A percentile compares a stretch with the other conserved stretches of the same genome.
Evolutionary conservation across 371 early-diverging fungal species (phyloP).

Genomic region (Lichtheimia hyalospora): DNA sequence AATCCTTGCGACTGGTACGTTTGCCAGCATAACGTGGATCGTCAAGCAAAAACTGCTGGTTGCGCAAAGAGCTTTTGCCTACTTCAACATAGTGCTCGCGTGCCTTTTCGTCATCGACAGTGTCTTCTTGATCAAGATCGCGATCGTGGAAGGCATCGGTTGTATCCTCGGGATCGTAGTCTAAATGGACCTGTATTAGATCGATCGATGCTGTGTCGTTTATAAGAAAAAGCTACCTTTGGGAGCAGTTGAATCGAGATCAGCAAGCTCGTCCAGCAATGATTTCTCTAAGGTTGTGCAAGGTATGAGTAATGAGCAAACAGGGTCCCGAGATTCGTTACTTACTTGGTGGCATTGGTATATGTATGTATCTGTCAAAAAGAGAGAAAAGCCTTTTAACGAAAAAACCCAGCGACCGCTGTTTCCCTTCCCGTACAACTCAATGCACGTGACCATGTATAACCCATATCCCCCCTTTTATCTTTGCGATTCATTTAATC

Average conservation of each 20-base stretch:
- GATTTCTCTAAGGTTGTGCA: slow-evolving; percentile 37
- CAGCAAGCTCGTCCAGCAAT: slow-evolving; percentile 68
- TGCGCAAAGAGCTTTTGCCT: slow-evolving; percentile 72
- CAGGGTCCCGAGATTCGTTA: too few relatives aligned
- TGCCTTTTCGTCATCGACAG: slow-evolving; percentile 51
- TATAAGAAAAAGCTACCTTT: slow-evolving; percentile 45
- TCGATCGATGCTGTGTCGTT: not conserved
- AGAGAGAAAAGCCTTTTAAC: too few relatives aligned
- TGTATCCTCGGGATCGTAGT: slow-evolving; percentile 68
- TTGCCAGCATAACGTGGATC: slow-evolving; percentile 82
- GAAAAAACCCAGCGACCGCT: too few relatives aligned
- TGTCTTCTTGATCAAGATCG: slow-evolving; percentile 46
- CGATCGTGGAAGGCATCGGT: slow-evolving; percentile 41
- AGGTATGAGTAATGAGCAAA: too few relatives aligned
- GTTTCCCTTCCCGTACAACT: too few relatives aligned
- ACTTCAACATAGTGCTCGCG: slow-evolving; percentile 73
- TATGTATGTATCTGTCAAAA: too few relatives aligned
- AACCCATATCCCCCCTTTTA: too few relatives aligned
- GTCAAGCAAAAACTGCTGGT: slow-evolving; percentile 60
- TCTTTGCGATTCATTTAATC: too few relatives aligned
- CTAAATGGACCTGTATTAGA: slow-evolving; percentile 21
- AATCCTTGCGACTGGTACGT: slow-evolving; percentile 61
- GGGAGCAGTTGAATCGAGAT: slow-evolving; percentile 68
- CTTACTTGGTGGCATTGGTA: too few relatives aligned
- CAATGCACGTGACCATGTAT: too few relatives aligned